Base-by-base conservation (phyloP, 352 stramenopile genomes). In the Thalassiosira oceanica region DNA sequence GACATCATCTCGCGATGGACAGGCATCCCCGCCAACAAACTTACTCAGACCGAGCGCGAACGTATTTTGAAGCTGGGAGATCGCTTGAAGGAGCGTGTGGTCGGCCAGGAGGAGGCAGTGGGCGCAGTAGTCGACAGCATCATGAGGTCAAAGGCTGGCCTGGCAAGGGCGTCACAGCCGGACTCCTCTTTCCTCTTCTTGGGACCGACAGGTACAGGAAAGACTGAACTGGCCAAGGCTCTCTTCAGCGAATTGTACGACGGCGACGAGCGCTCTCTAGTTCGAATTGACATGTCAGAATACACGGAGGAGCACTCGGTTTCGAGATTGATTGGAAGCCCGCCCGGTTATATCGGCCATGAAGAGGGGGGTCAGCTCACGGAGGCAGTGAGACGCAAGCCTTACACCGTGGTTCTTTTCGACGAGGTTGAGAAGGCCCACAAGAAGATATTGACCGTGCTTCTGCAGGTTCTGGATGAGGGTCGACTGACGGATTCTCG, bases 371-470 rank as follows among this genome's bases (percentile, higher is more conserved):
- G 96, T 1, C 93, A 98, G 60, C 65, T 99, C 15, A 98, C 95
- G 0, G 96, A 99, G 70, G 93, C 94, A 3, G 94, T 99, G 16
- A 93, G 96, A 11, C 84, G 94, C 42, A 93, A 95, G 27, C 95
- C 95, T 24, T 98, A 99, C 82, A 96, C 96, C 15, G 95, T 98
- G 43, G 89, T 98, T 3, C 79, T 98, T 27, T 88, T 99, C 55
- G 96, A 99, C 66, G 95, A 99, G 69, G 95, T 99, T 27, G 96
- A 99, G 80, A 99, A 99, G 74, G 96, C 96, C 3, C 95, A 99
- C 68, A 78, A 78, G 5, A 93, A 97, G 55, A 94, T 99, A 29
- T 86, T 98, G 29, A 98, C 97, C 48, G 85, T 98, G 57, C 62
- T 99, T 35, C 75, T 99, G 4, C 96, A 99, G 83, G 78, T 99